These are phyloP conservation scores for Dictyostelium discoideum DNA, from an alignment of 78 protist species.

Conservation along the genomic window DNA sequence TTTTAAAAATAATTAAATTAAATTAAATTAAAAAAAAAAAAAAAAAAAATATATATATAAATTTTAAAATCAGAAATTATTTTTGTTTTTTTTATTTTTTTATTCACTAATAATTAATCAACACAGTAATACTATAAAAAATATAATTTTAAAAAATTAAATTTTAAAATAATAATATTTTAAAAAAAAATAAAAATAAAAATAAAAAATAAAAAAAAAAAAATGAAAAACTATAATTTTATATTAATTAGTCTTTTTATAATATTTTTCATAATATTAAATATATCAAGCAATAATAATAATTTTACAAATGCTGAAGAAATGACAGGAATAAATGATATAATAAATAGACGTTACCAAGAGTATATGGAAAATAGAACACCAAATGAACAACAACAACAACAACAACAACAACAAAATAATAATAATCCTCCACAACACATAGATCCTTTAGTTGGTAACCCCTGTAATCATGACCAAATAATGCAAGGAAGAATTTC, in stretches of 20 bases:
- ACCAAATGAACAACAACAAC: constrained; percentile 4
- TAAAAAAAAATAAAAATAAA: too few relatives aligned
- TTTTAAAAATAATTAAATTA: too few relatives aligned
- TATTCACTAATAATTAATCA: neutral
- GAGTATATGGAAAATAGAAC: neutral
- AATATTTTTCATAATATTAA: neutral
- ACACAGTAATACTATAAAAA: neutral
- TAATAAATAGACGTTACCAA: neutral
- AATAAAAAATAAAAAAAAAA: neutral
- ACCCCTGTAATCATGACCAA: neutral
- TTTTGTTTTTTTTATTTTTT: too few relatives aligned
- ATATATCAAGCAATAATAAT: neutral
- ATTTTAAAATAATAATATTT: neutral
- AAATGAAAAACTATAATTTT: neutral
- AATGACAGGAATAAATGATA: neutral
- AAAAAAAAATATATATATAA: neutral
- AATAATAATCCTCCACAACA: neutral
- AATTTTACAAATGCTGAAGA: neutral
- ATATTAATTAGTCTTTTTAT: neutral
- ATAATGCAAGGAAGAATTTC: neutral
- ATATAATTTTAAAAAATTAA: neutral
- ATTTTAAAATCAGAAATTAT: too few relatives aligned
- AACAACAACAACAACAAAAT: neutral
- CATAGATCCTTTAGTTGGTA: neutral
- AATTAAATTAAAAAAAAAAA: too few relatives aligned